Evolutionary conservation across 257 asterid genomes (phyloP), one percentile per base, ranked within the genome.

Genomic region (Gentiana dahurica): DNA sequence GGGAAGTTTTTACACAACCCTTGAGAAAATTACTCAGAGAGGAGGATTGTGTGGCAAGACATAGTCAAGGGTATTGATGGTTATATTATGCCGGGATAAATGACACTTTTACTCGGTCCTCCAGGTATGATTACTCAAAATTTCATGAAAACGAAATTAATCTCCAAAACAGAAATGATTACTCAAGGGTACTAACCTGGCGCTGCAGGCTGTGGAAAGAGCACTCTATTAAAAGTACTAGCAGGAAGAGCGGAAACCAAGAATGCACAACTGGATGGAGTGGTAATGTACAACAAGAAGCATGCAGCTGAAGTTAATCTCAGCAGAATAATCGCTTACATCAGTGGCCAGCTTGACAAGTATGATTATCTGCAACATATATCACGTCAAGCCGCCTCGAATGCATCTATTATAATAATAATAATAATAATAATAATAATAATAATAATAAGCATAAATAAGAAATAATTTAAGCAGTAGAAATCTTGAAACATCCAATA

Each of bases 81-180:
- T 15, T 59, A 59, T 36, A 15, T 59, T 13, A 59, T 59, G 64
- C 64, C 64, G 15, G 56, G 64, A 48, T 59, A 55, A 49, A 36
- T 49, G 47, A 59, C 64, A 32, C 64, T 59, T 36, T 49, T 59
- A 38, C 64, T 59, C 38, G 64, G 64, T 15, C 64, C 56, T 59
- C 64, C 64, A 59, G 64, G 64, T 59, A 58, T 1, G 41, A 34
- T 15, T 15, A 15, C 24, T 15, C 24, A 0, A 15, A 15, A 41
- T 1, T 41, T 41, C 46, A 7, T 39, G 6, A 41, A 41, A 41
- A 41, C 24, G 1, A 41, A 2, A 10, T 0, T 41, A 5, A 41
- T 41, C 9, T 41, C 46, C 5, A 3, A 10, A 41, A 4, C 12
- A 10, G 46, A 41, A 0, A 41, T 5, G 9, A 15, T 15, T 15